Base-by-base conservation (phyloP, 2,329 filamentous ascomycete species). In the Colletotrichum sp. region DNA sequence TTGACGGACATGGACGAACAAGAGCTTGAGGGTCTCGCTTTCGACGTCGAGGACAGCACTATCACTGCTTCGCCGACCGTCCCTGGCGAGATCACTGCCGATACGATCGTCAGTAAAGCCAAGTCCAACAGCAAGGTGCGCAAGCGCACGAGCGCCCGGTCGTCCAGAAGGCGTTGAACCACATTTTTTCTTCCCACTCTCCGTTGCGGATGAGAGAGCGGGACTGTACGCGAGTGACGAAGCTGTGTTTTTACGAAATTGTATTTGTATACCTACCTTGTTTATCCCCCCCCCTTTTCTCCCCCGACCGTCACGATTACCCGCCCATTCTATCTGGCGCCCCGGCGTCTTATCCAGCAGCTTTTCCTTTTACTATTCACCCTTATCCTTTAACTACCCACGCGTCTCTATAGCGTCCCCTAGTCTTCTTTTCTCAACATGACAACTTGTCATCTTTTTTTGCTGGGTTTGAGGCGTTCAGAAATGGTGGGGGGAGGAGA, bases 1-100 rank as follows among this genome's bases (percentile, higher is more conserved):
- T 89, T 98, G 26, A 98, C 95, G 72, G 96, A 98, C 82, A 92
- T 98, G 82, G 96, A 98, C 80, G 96, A 98, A 78, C 96, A 98
- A 68, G 95, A 96, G 85, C 88, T 98, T 74, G 93, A 95, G 80
- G 95, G 94, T 39, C 86, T 95, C 39, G 89, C 86, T 39, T 87
- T 88, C 65, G 90, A 91, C 78, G 86, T 91, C 34, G 89, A 89
- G 78, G 87, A 89, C 70, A 83, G 84, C 75, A 87, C 84, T 28
- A 87, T 87, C 69, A 86, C 84, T 12, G 85, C 85, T 5, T 86
- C 85, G n/a, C 80, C 80, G 21, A 78, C 78, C 21, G 71, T 75
- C 72, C 61, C 64, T 67, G 60, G 75, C 70, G 61, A 78, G 76
- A 48, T 76, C 34, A 71, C 70, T 7, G 77, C 65, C 16, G 77